Evolutionary conservation across 805 yeast genomes (phyloP).

Genomic region (Lipomyces chichibuensis): DNA sequence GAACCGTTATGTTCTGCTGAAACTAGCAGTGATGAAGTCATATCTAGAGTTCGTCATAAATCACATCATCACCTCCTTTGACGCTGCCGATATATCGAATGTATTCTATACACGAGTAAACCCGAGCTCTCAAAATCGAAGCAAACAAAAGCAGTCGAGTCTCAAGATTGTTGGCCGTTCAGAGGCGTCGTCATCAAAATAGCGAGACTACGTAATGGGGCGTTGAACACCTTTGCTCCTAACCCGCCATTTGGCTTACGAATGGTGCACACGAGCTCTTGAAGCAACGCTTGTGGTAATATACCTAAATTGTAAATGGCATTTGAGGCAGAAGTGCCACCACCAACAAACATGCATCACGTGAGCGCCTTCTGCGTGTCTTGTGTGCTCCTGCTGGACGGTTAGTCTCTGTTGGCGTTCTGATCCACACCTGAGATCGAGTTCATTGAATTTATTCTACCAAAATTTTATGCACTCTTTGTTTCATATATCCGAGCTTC

Average conservation of each 20-base stretch:
- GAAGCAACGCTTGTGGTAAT: background rate
- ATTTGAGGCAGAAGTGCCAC: background rate
- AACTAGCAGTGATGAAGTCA: background rate
- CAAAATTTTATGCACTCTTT: background rate
- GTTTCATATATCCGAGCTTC: background rate
- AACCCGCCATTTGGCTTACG: background rate
- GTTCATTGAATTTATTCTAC: background rate
- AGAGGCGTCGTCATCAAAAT: background rate
- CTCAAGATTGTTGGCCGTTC: background rate
- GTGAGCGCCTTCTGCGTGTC: background rate
- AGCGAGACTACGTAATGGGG: background rate
- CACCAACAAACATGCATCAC: background rate
- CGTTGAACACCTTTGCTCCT: background rate
- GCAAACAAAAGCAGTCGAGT: background rate
- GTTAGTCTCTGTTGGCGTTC: background rate
- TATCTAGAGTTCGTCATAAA: too few species aligned
- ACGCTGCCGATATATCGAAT: too few species aligned
- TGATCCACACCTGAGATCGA: background rate
- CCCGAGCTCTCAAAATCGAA: background rate
- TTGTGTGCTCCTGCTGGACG: too few species aligned
- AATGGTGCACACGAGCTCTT: background rate
- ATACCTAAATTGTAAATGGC: background rate
- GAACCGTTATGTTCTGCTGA: background rate
- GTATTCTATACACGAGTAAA: too few species aligned
- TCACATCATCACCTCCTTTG: too few species aligned